A percentile compares a stretch with the other conserved stretches of the same genome.
phyloP scores from a whole-genome alignment of 1,284 basidiomycete genomes.

The Waitea zeae region DNA sequence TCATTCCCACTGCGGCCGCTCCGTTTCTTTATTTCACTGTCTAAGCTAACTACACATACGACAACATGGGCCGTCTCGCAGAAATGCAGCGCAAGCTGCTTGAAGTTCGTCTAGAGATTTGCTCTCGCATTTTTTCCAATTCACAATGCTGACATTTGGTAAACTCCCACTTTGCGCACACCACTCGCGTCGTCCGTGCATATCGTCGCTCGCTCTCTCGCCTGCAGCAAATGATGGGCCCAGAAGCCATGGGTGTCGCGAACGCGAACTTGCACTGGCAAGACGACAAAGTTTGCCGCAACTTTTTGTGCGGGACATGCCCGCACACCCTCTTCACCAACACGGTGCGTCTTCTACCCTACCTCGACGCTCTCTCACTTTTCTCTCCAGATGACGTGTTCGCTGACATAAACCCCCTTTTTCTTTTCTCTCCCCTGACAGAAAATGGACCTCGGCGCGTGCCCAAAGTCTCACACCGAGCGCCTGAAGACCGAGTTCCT shows the following conservation, averaged over 20 bases:
- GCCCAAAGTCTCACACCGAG: constrained; percentile 93
- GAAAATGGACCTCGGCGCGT: constrained; percentile 99
- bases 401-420: too few species aligned
- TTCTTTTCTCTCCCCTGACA: constrained; percentile 18
- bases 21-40: too few species aligned
- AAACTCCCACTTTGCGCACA: too few species aligned
- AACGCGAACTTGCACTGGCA: constrained; percentile 90
- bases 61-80: constrained; percentile 65
- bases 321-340: constrained; percentile 97
- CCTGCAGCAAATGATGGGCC: constrained; percentile 95
- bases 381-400: too few species aligned
- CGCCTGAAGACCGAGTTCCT: constrained; percentile 86
- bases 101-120: too few species aligned
- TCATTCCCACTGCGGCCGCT: too few species aligned
- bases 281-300: constrained; percentile 97
- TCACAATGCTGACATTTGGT: too few species aligned
- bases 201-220: constrained; percentile 5
- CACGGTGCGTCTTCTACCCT: constrained; percentile 53
- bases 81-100: constrained; percentile 90
- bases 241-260: constrained; percentile 91
- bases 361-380: background rate
- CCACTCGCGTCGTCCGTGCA: constrained; percentile 3
- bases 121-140: too few species aligned
- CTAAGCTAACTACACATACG: too few species aligned
- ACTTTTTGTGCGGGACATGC: constrained; percentile 96